phyloP scores from a whole-genome alignment of 2,329 filamentous ascomycete species.

The Stemphylium beticola region DNA sequence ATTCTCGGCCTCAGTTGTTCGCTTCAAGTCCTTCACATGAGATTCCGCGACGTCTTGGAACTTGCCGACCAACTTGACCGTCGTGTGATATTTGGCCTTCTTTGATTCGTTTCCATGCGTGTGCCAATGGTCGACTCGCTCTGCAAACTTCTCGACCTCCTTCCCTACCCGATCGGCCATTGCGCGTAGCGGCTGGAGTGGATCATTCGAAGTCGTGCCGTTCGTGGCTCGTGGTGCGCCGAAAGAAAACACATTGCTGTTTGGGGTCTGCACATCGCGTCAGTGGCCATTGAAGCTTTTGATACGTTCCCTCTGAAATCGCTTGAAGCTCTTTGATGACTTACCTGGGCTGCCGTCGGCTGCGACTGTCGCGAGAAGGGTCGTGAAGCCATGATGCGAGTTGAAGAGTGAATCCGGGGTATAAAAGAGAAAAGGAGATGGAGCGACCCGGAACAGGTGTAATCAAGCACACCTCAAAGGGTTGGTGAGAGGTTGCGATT shows the following conservation, averaged over 20 bases:
- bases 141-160: constrained; percentile 87
- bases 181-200: constrained; percentile 66
- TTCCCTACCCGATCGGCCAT: constrained; percentile 73
- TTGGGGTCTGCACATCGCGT: constrained; percentile 15
- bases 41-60: constrained; percentile 60
- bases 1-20: constrained; percentile 50
- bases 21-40: constrained; percentile 55
- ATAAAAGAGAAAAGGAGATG: neutral
- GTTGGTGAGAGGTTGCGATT: constrained; percentile 2
- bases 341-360: constrained; percentile 32
- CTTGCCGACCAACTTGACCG: constrained; percentile 46
- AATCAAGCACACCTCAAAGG: constrained; percentile 2
- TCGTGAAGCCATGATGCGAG: constrained; percentile 31
- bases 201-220: constrained; percentile 43
- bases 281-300: neutral
- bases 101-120: constrained; percentile 35
- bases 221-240: constrained; percentile 23
- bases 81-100: constrained; percentile 61
- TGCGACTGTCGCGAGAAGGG: constrained; percentile 38
- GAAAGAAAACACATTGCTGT: constrained; percentile 18
- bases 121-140: constrained; percentile 76
- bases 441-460: neutral
- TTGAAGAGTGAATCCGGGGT: neutral
- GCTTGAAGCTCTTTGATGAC: constrained; percentile 10
- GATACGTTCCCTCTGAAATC: neutral